Conservation (phyloP, 306 rosid genomes). For the Lupinus albus region DNA sequence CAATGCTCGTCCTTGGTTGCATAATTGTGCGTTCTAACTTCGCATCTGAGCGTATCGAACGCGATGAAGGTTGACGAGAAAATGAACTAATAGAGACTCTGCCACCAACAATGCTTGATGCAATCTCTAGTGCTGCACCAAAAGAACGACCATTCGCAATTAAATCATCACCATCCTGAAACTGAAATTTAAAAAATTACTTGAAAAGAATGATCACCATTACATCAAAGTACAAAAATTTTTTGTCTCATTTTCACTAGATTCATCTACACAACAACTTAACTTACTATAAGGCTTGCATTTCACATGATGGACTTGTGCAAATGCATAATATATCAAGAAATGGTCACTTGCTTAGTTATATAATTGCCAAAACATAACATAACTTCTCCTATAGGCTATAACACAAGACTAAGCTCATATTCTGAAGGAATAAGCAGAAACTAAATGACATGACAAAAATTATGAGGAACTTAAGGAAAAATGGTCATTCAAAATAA, state of each 20-base stretch:
- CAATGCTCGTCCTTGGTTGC: conserved; percentile 77
- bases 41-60: conserved; percentile 59
- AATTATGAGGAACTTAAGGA: not conserved
- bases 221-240: not conserved
- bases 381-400: not conserved
- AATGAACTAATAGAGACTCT: conserved; percentile 51
- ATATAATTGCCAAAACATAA: not conserved
- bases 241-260: not conserved
- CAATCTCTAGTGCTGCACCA: conserved; percentile 56
- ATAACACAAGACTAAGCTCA: not conserved
- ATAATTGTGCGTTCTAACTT: conserved; percentile 65
- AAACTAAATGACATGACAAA: not conserved
- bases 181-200: conserved; percentile 39
- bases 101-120: conserved; percentile 49
- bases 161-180: conserved; percentile 50
- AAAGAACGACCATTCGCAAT: conserved; percentile 45
- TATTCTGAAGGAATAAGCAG: not conserved
- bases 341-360: not conserved
- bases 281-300: not conserved
- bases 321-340: not conserved
- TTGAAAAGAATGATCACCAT: conserved; percentile 18
- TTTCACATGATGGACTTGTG: not conserved
- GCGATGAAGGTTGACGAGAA: conserved; percentile 48
- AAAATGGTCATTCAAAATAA: conserved; percentile 29
- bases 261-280: not conserved